Percentiles rank a stretch among this genome's conserved stretches.
phyloP scores from a whole-genome alignment of 805 yeast species.

The Ogataea corticis region DNA sequence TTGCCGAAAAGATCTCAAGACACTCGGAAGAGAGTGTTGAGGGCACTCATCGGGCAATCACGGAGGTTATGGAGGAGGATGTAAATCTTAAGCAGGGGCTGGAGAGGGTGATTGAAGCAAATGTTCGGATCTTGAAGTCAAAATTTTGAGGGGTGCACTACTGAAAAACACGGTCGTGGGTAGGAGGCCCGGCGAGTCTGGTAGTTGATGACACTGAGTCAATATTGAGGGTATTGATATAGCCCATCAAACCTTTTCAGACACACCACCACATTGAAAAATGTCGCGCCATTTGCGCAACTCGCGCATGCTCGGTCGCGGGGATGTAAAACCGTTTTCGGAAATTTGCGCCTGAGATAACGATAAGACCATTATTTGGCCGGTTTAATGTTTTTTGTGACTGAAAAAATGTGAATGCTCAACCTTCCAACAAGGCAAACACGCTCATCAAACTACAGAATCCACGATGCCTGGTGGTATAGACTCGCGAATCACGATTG shows the following conservation, averaged over 20 bases:
- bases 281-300: too few species aligned
- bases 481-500: constrained; percentile 8
- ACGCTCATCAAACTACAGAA: too few species aligned
- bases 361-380: neutral
- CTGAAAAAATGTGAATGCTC: too few species aligned
- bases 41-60: constrained; percentile 62
- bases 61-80: constrained; percentile 40
- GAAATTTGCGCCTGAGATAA: constrained; percentile 2
- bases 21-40: constrained; percentile 59
- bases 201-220: too few species aligned
- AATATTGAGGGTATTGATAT: too few species aligned
- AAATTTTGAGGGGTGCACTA: too few species aligned
- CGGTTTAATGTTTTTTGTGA: too few species aligned
- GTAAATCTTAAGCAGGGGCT: constrained; percentile 45
- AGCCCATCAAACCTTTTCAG: too few species aligned
- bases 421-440: neutral
- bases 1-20: constrained; percentile 48
- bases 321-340: neutral
- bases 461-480: neutral
- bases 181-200: too few species aligned
- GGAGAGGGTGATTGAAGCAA: constrained; percentile 43
- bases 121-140: constrained; percentile 5
- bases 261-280: too few species aligned
- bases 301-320: too few species aligned
- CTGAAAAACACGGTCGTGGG: too few species aligned